Evolutionary conservation across 2,329 filamentous ascomycete genomes (phyloP).

Genomic region (Xenosphaeropsis pyriputrescens): DNA sequence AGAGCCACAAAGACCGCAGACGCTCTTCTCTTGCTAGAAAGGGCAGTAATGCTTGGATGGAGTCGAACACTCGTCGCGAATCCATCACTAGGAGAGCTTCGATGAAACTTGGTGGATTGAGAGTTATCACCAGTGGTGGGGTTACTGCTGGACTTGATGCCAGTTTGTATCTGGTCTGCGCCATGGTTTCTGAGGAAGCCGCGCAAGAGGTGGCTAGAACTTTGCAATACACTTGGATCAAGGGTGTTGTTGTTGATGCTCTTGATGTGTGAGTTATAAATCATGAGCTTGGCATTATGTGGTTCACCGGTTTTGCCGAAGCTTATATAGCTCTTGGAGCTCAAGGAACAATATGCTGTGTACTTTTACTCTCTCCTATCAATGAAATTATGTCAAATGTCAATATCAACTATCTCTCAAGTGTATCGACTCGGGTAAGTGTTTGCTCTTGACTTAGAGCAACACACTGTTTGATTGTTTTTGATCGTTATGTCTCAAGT

Average conservation of each 20-base stretch:
- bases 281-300: too few species aligned
- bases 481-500: too few species aligned
- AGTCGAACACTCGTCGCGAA: neutral
- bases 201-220: constrained; percentile 60
- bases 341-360: neutral
- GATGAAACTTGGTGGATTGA: constrained; percentile 44
- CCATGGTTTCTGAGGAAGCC: constrained; percentile 62
- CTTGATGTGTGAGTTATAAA: constrained; percentile 49
- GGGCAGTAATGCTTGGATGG: constrained; percentile 65
- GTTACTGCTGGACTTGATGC: constrained; percentile 46
- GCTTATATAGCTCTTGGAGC: too few species aligned
- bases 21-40: constrained; percentile 56
- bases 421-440: neutral
- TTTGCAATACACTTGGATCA: constrained; percentile 76
- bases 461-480: too few species aligned
- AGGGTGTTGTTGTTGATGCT: constrained; percentile 72
- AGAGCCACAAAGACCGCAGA: constrained; percentile 52
- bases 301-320: too few species aligned
- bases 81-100: constrained; percentile 35
- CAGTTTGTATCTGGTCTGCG: constrained; percentile 70
- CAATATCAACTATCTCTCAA: neutral
- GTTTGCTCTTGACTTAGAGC: too few species aligned
- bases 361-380: neutral
- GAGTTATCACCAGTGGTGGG: constrained; percentile 63
- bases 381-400: too few species aligned